A percentile compares a stretch with the other conserved stretches of the same genome.
phyloP scores from a whole-genome alignment of 495 filamentous ascomycete species.

The Lindgomyces ingoldianus region DNA sequence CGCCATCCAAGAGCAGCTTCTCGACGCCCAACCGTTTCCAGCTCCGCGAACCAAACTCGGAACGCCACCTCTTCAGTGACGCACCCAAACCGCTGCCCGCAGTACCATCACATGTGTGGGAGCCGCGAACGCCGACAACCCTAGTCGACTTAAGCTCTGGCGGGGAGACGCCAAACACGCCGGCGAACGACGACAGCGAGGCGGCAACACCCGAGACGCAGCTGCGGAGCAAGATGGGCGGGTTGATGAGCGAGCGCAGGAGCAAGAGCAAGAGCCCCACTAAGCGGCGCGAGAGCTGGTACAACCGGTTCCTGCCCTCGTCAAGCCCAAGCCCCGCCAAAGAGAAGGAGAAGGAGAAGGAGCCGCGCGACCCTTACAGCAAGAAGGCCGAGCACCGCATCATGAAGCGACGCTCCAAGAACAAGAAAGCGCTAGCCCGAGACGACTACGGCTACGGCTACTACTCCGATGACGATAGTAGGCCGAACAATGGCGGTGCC shows the following conservation, averaged over 20 bases:
- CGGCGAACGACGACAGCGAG: constrained; percentile 68
- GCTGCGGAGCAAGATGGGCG: constrained; percentile 44
- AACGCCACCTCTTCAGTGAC: constrained; percentile 47
- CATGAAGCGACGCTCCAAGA: constrained; percentile 33
- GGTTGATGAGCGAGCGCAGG: constrained; percentile 6
- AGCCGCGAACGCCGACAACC: constrained; percentile 64
- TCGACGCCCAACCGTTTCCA: constrained; percentile 43
- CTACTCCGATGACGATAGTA: constrained; percentile 7
- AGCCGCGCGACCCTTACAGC: constrained; percentile 10
- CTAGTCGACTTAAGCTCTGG: constrained; percentile 70
- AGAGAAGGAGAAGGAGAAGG: constrained; percentile 8
- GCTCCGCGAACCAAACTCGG: constrained; percentile 53
- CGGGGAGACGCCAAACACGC: constrained; percentile 75
- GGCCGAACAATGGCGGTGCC: constrained; percentile 3
- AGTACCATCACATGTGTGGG: constrained; percentile 58
- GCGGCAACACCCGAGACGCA: constrained; percentile 63
- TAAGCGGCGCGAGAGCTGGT: constrained; percentile 18
- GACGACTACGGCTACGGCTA: constrained; percentile 14
- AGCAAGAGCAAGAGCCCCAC: constrained; percentile 21
- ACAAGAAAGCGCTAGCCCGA: constrained; percentile 1
- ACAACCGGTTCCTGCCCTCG: constrained; percentile 5
- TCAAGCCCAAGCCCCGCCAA: constrained; percentile 22
- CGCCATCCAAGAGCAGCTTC: constrained; percentile 49
- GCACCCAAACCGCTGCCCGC: constrained; percentile 44
- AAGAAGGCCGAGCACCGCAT: constrained; percentile 31